Evolutionary conservation across 2,329 filamentous ascomycete species (phyloP).

Genomic region (Ophiostoma sp.): DNA sequence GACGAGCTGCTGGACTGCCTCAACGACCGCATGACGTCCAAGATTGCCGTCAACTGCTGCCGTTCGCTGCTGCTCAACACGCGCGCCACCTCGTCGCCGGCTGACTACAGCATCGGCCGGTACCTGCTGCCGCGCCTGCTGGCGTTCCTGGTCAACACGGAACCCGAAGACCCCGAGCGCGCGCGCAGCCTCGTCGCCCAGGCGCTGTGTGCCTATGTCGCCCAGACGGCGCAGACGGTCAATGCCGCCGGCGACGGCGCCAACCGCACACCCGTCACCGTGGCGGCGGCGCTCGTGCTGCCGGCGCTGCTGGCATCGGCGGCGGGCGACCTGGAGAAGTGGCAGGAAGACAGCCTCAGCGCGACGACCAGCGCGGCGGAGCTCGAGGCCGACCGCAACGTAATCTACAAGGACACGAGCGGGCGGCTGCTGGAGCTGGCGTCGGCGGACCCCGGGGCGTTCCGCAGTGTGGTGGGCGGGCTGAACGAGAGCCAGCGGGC

Average conservation of each 20-base stretch:
- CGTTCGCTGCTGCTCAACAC: conserved; percentile 72
- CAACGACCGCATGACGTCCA: conserved; percentile 72
- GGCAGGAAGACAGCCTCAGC: conserved; percentile 40
- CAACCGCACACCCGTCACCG: conserved; percentile 43
- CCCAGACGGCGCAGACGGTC: conserved; percentile 29
- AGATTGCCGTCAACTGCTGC: conserved; percentile 84
- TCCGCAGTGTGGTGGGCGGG: conserved; percentile 66
- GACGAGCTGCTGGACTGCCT: conserved; percentile 82
- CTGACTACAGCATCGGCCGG: conserved; percentile 68
- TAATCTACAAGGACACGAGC: conserved; percentile 67
- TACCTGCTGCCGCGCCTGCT: conserved; percentile 71
- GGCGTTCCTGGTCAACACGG: conserved; percentile 64
- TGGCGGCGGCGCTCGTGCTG: conserved; percentile 70
- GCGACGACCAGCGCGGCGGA: background rate
- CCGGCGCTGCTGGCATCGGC: conserved; percentile 72
- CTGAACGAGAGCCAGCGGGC: conserved; percentile 66
- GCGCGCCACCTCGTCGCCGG: conserved; percentile 45
- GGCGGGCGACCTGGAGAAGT: conserved; percentile 37
- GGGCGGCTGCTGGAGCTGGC: conserved; percentile 74
- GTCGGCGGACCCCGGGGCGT: conserved; percentile 64
- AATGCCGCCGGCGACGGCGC: conserved; percentile 30
- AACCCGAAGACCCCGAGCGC: conserved; percentile 73
- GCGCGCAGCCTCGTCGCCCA: conserved; percentile 66
- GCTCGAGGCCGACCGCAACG: conserved; percentile 40
- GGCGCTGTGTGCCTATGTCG: conserved; percentile 68